Percentiles rank a stretch among this genome's conserved stretches.
Conservation (phyloP, 2,329 filamentous ascomycete species). For the Huntiella omanensis region DNA sequence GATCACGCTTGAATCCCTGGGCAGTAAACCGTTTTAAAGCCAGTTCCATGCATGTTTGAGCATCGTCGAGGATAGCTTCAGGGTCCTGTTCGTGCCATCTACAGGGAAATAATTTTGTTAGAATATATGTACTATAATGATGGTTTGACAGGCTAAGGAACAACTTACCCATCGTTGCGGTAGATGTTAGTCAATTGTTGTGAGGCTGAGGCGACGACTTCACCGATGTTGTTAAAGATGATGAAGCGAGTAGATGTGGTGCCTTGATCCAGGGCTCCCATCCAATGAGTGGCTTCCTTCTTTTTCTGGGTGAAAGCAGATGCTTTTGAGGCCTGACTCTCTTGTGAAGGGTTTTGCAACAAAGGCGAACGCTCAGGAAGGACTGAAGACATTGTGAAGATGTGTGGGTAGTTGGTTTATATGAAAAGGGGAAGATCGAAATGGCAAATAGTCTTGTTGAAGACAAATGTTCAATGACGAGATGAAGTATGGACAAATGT, state of each 20-base stretch:
- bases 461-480: too few relatives aligned
- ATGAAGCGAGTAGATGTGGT: conserved; percentile 81
- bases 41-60: conserved; percentile 61
- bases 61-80: conserved; percentile 52
- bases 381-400: too few relatives aligned
- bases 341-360: too few relatives aligned
- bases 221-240: conserved; percentile 66
- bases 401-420: too few relatives aligned
- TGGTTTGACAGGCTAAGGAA: background rate
- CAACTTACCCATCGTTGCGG: conserved; percentile 60
- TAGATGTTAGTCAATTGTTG: conserved; percentile 75
- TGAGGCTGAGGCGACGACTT: conserved; percentile 66
- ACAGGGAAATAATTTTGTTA: background rate
- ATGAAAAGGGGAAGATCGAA: too few relatives aligned
- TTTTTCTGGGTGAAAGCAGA: background rate
- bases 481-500: too few relatives aligned
- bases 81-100: conserved; percentile 89
- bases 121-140: background rate
- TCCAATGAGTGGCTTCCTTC: conserved; percentile 15
- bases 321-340: background rate
- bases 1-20: conserved; percentile 45
- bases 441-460: too few relatives aligned
- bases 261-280: conserved; percentile 79
- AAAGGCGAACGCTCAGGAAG: too few relatives aligned
- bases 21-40: conserved; percentile 52